These are phyloP conservation scores for Sporormia fimetaria DNA, from an alignment of 495 filamentous ascomycete genomes.

Conservation along the genomic window DNA sequence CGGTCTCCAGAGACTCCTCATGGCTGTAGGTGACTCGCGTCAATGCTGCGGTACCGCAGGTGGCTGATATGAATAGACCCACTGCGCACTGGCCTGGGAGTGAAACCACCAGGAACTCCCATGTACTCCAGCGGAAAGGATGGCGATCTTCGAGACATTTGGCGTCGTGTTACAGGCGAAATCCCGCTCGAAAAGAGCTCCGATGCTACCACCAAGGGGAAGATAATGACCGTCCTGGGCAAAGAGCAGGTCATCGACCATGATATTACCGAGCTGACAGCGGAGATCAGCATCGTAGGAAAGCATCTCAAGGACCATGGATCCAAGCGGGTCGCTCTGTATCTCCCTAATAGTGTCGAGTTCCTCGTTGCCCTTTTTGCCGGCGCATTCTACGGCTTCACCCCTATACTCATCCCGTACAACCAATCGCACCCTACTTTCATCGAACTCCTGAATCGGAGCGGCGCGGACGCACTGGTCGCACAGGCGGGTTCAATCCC, in stretches of 20 bases:
- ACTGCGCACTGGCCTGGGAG: constrained; percentile 67
- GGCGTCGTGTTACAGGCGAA: constrained; percentile 64
- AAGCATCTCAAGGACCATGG: constrained; percentile 54
- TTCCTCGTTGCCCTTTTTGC: constrained; percentile 62
- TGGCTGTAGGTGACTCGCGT: constrained; percentile 37
- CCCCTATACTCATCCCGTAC: constrained; percentile 73
- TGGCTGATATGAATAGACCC: constrained; percentile 38
- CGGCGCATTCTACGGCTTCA: constrained; percentile 69
- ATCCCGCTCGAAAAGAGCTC: constrained; percentile 36
- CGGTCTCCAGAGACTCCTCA: constrained; percentile 71
- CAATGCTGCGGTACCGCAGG: not conserved
- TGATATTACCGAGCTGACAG: constrained; percentile 58
- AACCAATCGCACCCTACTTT: constrained; percentile 55
- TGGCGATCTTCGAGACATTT: constrained; percentile 88
- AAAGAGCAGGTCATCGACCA: constrained; percentile 61
- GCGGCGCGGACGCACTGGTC: constrained; percentile 67
- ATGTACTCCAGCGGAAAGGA: constrained; percentile 73
- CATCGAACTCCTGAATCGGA: constrained; percentile 55
- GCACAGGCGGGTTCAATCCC: constrained; percentile 82
- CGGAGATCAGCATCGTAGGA: constrained; percentile 81
- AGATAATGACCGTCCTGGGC: constrained; percentile 71
- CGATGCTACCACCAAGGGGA: constrained; percentile 45
- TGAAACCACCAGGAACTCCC: constrained; percentile 70
- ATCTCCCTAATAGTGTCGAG: constrained; percentile 88
- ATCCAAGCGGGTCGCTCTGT: constrained; percentile 73